A percentile compares a stretch with the other conserved stretches of the same genome.
Evolutionary conservation across 148 eudicot species (phyloP).

Genomic region (Rhododendron ovatum): DNA sequence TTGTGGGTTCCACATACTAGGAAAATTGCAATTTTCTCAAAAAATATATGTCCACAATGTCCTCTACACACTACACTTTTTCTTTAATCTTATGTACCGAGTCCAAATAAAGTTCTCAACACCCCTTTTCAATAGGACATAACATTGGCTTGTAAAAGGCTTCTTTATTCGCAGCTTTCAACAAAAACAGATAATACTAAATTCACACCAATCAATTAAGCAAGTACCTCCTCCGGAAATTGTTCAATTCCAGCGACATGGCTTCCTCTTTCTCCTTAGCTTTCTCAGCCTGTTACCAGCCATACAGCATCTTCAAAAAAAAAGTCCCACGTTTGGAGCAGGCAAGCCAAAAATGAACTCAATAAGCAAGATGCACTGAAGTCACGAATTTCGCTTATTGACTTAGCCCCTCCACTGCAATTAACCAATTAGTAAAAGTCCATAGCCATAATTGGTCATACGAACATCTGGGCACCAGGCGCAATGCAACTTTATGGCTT

Average conservation of each 20-base stretch:
- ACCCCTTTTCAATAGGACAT: background rate
- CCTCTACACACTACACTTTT: background rate
- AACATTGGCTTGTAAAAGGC: background rate
- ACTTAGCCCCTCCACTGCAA: background rate
- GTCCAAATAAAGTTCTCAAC: background rate
- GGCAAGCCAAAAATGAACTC: background rate
- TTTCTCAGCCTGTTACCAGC: constrained; percentile 69
- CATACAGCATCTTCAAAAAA: constrained; percentile 19
- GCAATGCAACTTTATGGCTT: background rate
- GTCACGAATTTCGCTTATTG: background rate
- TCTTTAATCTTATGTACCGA: background rate
- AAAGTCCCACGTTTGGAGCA: background rate
- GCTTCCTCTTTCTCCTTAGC: constrained; percentile 80
- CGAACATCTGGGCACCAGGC: background rate
- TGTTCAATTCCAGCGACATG: constrained; percentile 50
- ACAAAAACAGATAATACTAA: background rate
- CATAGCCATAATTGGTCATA: background rate
- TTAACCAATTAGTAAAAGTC: background rate
- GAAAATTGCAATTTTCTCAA: background rate
- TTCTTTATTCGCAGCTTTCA: background rate
- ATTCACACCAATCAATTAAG: background rate
- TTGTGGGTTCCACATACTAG: background rate
- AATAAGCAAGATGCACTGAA: background rate
- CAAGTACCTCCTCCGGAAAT: constrained; percentile 52
- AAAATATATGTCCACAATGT: background rate